Evolutionary conservation across 441 rosid genomes (phyloP).

Genomic region (Erodium texanum): DNA sequence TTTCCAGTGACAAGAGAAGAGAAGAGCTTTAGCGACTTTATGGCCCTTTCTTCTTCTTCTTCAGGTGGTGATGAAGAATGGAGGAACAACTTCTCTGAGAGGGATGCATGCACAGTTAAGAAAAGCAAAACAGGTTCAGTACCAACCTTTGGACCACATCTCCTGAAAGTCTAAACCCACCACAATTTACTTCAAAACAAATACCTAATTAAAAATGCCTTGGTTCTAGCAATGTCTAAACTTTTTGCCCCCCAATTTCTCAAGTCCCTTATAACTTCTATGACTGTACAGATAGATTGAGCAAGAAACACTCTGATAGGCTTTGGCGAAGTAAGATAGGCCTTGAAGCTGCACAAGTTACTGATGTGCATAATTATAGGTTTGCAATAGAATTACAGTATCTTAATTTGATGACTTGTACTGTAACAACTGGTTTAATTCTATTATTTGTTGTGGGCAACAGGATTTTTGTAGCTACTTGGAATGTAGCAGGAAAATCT

Average conservation of each 20-base stretch:
- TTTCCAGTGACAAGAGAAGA: conserved; percentile 31
- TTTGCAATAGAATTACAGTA: conserved; percentile 14
- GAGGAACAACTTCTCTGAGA: conserved; percentile 77
- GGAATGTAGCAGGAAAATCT: conserved; percentile 77
- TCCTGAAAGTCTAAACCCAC: conserved; percentile 9
- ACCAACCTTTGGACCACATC: conserved; percentile 44
- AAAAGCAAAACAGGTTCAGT: conserved; percentile 73
- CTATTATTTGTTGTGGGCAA: conserved; percentile 10
- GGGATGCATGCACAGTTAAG: conserved; percentile 72
- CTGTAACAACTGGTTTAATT: conserved; percentile 4
- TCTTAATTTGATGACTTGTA: conserved; percentile 1
- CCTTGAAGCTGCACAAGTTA: conserved; percentile 48
- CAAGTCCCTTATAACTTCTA: neutral
- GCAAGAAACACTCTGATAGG: conserved; percentile 45
- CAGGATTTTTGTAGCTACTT: conserved; percentile 61
- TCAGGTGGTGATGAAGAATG: conserved; percentile 63
- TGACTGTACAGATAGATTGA: conserved; percentile 40
- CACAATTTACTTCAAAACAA: conserved; percentile 4
- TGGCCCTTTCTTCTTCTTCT: conserved; percentile 26
- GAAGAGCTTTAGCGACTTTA: conserved; percentile 50
- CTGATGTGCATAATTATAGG: conserved; percentile 59
- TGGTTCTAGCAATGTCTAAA: conserved; percentile 7
- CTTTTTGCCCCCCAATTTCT: conserved; percentile 15
- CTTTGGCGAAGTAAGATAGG: conserved; percentile 51
- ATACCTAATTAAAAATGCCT: conserved; percentile 5